phyloP scores from a whole-genome alignment of 108 stramenopile species.

The Asterionellopsis glacialis region DNA sequence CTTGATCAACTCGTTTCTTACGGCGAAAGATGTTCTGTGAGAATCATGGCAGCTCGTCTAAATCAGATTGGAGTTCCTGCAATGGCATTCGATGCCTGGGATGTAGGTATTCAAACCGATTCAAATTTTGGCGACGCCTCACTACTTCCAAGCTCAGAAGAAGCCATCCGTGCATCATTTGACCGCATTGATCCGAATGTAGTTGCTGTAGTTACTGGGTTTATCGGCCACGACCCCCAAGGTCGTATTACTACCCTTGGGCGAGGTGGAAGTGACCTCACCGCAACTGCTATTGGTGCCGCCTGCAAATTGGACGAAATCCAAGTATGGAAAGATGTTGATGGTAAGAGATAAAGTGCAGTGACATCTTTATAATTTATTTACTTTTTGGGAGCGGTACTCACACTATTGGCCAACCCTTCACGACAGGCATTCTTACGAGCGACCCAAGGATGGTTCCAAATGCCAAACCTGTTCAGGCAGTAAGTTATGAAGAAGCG shows the following conservation, averaged over 20 bases:
- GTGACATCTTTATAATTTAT: too few relatives aligned
- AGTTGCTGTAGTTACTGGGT: constrained; percentile 95
- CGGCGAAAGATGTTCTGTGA: constrained; percentile 89
- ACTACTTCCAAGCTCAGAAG: constrained; percentile 56
- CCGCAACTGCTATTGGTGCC: constrained; percentile 91
- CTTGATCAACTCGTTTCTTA: constrained; percentile 90
- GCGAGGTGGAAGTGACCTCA: constrained; percentile 93
- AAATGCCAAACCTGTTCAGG: constrained; percentile 78
- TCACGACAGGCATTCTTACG: constrained; percentile 56
- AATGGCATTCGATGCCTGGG: constrained; percentile 93
- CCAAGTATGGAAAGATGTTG: constrained; percentile 99
- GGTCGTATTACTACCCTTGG: constrained; percentile 92
- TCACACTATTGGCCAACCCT: too few relatives aligned
- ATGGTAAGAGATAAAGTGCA: constrained; percentile 45
- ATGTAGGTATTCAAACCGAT: constrained; percentile 87
- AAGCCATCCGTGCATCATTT: constrained; percentile 56
- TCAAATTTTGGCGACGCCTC: constrained; percentile 89
- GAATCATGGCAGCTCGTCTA: constrained; percentile 90
- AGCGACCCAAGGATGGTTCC: constrained; percentile 91
- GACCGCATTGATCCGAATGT: constrained; percentile 71
- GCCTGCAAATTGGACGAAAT: constrained; percentile 83
- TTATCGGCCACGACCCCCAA: constrained; percentile 86
- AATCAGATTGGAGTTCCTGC: constrained; percentile 94
- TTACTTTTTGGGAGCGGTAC: too few relatives aligned
- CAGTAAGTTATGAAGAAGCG: constrained; percentile 92